Evolutionary conservation across 768 basidiomycete species (phyloP), one percentile per base, ranked within the genome.

Genomic region (Boletellus sp.): DNA sequence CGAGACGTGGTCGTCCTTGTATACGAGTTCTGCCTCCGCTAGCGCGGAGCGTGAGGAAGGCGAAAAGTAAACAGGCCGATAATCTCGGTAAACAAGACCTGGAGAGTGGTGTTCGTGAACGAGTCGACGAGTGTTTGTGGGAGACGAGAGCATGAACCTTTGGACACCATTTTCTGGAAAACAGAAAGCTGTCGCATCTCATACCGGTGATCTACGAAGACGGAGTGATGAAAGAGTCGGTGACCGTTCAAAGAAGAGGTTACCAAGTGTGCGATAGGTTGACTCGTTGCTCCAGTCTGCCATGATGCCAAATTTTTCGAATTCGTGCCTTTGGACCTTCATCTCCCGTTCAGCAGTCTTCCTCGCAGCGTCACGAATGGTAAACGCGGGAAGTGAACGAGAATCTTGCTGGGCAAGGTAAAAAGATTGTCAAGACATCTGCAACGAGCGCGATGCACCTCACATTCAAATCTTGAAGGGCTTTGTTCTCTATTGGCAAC

Each of bases 401-500:
- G 81, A 73, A 49, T 85, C 81, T 67, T 79, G 70, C 82, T 85
- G 62, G 37, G 42, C 10, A 43, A 33, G 9, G 37, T 10, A n/a
- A 23, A 26, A 24, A 26, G n/a, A 16, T 36, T 31, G 33, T 33
- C 6, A 39, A 6, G 12, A 26, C 19, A 12, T 16, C 11, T 19
- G 19, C 20, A 37, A 15, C 10, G 12, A 23, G 6, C 11, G 16
- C 36, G 36, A 19, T 6, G 13, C 37, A n/a, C 17, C 10, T 47
- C 62, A 90, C 90, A 48, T 80, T 77, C 23, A 95, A 74, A 20
- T 86, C 79, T 52, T 86, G 75, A 32, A 99, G 71, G 0, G 94
- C 90, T 61, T 96, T 97, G 57, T 92, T 91, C 66, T 98, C 95
- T 53, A 98, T 97, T 0, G 95, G 95, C 12, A 97, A 80, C 6